Base-by-base conservation (phyloP, 2,329 filamentous ascomycete species). In the Talaromyces atroroseus region DNA sequence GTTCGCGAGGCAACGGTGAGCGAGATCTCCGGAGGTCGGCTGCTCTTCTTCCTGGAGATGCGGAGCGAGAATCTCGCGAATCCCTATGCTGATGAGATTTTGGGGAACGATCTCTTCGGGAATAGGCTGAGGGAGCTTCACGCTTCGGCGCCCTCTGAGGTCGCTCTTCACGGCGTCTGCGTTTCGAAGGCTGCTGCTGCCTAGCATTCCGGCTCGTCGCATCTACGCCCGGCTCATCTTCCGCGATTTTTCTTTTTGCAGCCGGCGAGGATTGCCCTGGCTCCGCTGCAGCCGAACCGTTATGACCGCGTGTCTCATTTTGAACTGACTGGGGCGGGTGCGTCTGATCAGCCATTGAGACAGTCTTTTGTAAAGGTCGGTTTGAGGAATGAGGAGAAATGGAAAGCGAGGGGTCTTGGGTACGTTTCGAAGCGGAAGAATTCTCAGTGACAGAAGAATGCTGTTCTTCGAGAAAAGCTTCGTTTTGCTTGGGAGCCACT, bases 1-100 rank as follows among this genome's bases (percentile, higher is more conserved):
- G 71, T 23, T 69, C 71, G 52, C 68, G 71, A 10, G 68, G 64
- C 18, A 74, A 65, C 12, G 75, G 74, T 1, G 75, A 76, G 11
- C 69, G 71, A 26, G 74, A 76, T 51, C 72, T 68, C 21, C 64
- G 62, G 20, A 60, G 59, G 18, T 65, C 64, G 42, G 70, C 68
- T 29, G 59, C 65, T 32, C 65, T 64, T 3, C 61, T 54, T 34
- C 40, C 47, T 10, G 57, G 53, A 5, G 57, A 59, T 24, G 38
- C 44, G 12, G 66, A 65, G 47, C 58, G 57, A 21, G 52, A 59
- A 34, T 55, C 42, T 49, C 53, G 57, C 16, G 54, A 26, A 16
- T 23, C 23, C 3, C 18, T 56, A 55, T 56, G 44, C n/a, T n/a
- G n/a, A 29, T 57, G 58, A 64, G 59, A 58, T 38, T 58, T 58